Percentiles rank a stretch among this genome's conserved stretches.
Conservation (phyloP, 2,329 filamentous ascomycete species). For the Scedosporium boydii region DNA sequence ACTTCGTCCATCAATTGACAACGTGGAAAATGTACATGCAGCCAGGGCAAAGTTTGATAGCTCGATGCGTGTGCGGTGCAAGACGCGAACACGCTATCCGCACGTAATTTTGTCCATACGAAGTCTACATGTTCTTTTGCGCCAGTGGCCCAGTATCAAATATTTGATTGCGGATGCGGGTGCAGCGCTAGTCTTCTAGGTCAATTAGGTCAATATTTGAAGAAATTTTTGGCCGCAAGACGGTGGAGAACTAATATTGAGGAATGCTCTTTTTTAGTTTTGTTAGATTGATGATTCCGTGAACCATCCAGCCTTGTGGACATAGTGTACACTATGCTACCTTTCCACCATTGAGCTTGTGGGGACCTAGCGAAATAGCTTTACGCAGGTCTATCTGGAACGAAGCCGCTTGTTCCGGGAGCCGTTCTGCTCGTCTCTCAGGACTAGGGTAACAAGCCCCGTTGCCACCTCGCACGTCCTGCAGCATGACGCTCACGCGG, state of each 20-base stretch:
- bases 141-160: background rate
- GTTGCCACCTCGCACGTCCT: background rate
- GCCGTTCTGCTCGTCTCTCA: background rate
- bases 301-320: background rate
- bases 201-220: background rate
- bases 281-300: background rate
- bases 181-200: background rate
- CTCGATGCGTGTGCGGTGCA: too few relatives aligned
- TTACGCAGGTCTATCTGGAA: background rate
- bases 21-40: too few relatives aligned
- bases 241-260: too few relatives aligned
- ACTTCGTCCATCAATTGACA: too few relatives aligned
- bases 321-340: background rate
- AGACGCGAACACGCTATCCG: background rate
- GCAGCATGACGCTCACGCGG: background rate
- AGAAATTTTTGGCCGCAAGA: background rate
- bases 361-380: background rate
- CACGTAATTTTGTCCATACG: background rate
- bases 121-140: background rate
- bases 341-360: background rate
- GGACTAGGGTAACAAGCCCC: background rate
- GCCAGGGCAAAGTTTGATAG: too few relatives aligned
- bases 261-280: background rate
- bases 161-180: background rate
- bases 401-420: background rate